A percentile compares a stretch with the other conserved stretches of the same genome.
Evolutionary conservation across 225 moss, liverwort and hornwort genomes (phyloP).

Genomic region (Pleurozium schreberi): DNA sequence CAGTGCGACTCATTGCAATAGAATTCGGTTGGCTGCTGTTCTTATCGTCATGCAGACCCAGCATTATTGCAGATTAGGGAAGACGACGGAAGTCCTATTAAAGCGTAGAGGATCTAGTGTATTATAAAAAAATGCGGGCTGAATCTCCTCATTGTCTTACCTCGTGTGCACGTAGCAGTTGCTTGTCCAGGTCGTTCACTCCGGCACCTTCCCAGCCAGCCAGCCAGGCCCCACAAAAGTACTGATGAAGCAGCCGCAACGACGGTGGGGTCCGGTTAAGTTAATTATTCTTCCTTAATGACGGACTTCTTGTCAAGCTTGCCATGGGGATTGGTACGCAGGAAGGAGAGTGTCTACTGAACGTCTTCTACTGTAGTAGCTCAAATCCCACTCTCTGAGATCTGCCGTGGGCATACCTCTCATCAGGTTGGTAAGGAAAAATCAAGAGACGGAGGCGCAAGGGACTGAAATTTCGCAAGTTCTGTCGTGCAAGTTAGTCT

Average conservation of each 20-base stretch:
- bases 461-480: background rate
- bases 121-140: background rate
- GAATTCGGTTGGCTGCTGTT: background rate
- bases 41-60: background rate
- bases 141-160: background rate
- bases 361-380: background rate
- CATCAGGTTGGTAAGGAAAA: background rate
- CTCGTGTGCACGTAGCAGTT: background rate
- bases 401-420: background rate
- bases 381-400: background rate
- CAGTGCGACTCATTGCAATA: background rate
- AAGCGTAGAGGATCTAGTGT: background rate
- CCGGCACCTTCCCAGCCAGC: background rate
- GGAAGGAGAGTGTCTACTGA: background rate
- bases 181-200: background rate
- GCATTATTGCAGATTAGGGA: background rate
- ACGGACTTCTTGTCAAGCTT: background rate
- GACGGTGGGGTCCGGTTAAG: background rate
- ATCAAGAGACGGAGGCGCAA: background rate
- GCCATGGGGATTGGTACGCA: background rate
- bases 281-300: background rate
- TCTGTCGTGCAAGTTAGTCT: background rate
- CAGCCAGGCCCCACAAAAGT: background rate
- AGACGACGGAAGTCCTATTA: background rate
- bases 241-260: background rate